phyloP scores from a whole-genome alignment of 2,329 filamentous ascomycete species.

The Phaeosphaeria sp. region DNA sequence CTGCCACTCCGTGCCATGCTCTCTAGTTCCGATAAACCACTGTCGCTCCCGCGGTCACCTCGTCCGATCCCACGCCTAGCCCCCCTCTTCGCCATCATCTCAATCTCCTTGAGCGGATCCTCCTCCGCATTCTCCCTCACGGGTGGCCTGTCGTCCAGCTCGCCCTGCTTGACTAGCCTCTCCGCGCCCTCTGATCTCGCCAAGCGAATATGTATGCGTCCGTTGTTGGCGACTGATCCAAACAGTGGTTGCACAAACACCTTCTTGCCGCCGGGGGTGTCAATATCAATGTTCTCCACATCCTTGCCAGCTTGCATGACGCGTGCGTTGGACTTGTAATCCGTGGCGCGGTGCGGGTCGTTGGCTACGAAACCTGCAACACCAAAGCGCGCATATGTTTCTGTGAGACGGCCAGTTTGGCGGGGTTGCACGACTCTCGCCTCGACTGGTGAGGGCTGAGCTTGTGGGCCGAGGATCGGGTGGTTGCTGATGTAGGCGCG shows the following conservation, averaged over 20 bases:
- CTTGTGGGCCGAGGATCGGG: slow-evolving; percentile 66
- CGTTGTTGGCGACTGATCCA: slow-evolving; percentile 42
- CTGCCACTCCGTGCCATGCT: slow-evolving; percentile 9
- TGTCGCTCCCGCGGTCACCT: too few relatives aligned
- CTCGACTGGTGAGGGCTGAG: slow-evolving; percentile 58
- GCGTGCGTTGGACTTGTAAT: too few relatives aligned
- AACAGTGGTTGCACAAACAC: slow-evolving; percentile 58
- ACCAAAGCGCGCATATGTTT: slow-evolving; percentile 48
- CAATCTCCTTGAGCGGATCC: slow-evolving; percentile 14
- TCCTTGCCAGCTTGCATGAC: too few relatives aligned
- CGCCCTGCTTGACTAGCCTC: slow-evolving; percentile 30
- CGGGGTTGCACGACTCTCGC: slow-evolving; percentile 62
- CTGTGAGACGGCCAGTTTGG: slow-evolving; percentile 14
- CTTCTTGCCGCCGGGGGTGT: slow-evolving; percentile 58
- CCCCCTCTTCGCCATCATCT: too few relatives aligned
- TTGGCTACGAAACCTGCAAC: slow-evolving; percentile 54
- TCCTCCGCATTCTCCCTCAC: slow-evolving; percentile 10
- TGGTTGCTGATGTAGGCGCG: slow-evolving; percentile 65
- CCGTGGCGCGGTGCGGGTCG: slow-evolving; percentile 45
- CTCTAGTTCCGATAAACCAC: too few relatives aligned
- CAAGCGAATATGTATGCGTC: slow-evolving; percentile 38
- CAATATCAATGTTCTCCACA: slow-evolving; percentile 51
- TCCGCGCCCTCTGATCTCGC: slow-evolving; percentile 27
- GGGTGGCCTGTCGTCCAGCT: slow-evolving; percentile 35
- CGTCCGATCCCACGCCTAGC: too few relatives aligned